Evolutionary conservation across 345 rosid species (phyloP), one percentile per base, ranked within the genome.

Genomic region (Noccaea bulbosa): DNA sequence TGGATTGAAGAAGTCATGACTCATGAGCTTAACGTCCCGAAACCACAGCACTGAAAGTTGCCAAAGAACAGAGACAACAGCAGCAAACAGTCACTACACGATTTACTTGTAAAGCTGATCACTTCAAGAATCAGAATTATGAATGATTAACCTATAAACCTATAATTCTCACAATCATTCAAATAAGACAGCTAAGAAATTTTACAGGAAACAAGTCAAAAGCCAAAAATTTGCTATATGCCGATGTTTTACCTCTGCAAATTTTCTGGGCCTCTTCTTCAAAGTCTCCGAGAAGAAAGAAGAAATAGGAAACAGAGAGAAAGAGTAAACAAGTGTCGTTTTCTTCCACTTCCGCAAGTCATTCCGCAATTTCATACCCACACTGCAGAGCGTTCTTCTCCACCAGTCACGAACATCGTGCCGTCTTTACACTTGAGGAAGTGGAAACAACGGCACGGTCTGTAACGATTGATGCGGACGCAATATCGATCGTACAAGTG

Each of bases 1-100:
- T 75, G 69, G 51, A 63, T 22, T 68, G 79, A 61, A 62, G 78
- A 75, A 69, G 70, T 33, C 79, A 75, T 75, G 70, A 44, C 54
- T 58, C 72, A 58, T 74, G 55, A 65, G 52, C 64, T 34, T 35
- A 30, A 8, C 51, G 49, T 66, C 67, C 67, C 33, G 3, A 58
- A 32, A 43, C 16, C 37, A 47, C 6, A 44, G 5, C 24, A 34
- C 70, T 63, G 64, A 37, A 64, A 64, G 24, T 55, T 54, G 16
- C 35, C 35, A 55, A 46, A 64, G 33, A 72, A 38, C 12, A 37
- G 48, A 62, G 38, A 46, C 4, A 32, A 49, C 48, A 48, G 24
- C 33, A 58, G 24, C 33, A 58, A 20, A 58, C 11, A 72, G 34
- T 64, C 34, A 72, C 64, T 45, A 41, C 15, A 54, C 55, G 58